phyloP scores from a whole-genome alignment of 768 basidiomycete genomes.

The Lentinula edodes region DNA sequence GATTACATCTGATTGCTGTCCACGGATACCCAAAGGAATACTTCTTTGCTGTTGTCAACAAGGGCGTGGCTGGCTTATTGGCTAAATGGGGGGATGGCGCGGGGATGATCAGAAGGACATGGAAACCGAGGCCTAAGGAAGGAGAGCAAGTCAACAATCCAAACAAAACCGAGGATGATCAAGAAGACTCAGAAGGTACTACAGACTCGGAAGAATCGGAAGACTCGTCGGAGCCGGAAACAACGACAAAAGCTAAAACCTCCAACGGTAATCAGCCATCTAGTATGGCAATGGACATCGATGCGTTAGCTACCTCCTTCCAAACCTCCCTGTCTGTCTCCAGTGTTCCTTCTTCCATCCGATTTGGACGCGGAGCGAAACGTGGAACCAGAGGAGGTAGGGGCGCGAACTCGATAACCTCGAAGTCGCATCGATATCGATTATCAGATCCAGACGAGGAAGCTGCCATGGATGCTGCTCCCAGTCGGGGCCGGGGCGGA shows the following conservation, averaged over 20 bases:
- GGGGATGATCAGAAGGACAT: constrained; percentile 68
- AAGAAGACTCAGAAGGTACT: constrained; percentile 14
- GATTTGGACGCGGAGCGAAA: constrained; percentile 49
- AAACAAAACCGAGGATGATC: constrained; percentile 19
- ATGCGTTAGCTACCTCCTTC: constrained; percentile 4
- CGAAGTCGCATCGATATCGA: not conserved
- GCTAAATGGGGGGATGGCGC: constrained; percentile 73
- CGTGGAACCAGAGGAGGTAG: not conserved
- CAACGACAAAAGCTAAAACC: not conserved
- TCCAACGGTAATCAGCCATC: not conserved
- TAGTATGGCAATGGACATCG: not conserved
- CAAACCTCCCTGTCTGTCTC: constrained; percentile 14
- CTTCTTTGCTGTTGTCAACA: constrained; percentile 89
- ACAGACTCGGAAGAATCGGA: constrained; percentile 12
- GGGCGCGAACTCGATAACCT: not conserved
- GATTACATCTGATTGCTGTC: constrained; percentile 75
- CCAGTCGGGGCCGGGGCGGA: not conserved
- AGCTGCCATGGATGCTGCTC: not conserved
- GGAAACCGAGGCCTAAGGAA: constrained; percentile 46
- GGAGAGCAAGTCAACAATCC: constrained; percentile 16
- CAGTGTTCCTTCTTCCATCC: constrained; percentile 42
- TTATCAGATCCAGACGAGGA: not conserved
- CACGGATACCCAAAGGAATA: constrained; percentile 87
- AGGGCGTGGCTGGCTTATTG: constrained; percentile 77
- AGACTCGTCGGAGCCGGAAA: not conserved